Base-by-base conservation (phyloP, 352 stramenopile genomes). In the Globisporangium irregulare region DNA sequence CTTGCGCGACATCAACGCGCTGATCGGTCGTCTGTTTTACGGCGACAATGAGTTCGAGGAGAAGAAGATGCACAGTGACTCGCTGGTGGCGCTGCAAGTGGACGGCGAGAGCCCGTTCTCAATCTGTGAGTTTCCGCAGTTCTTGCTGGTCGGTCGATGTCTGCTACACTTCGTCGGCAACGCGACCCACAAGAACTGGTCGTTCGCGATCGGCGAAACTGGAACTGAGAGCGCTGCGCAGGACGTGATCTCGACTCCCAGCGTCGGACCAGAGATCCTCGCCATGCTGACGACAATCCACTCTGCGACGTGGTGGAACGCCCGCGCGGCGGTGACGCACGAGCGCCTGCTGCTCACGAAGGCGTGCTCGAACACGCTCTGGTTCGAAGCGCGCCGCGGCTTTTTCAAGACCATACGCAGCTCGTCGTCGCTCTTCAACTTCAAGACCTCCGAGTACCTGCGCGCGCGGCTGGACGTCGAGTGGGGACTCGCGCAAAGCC, bases 401-500 rank as follows among this genome's bases (percentile, higher is more conserved):
- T 92, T 89, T 59, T 68, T 82, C n/a, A 64, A 79, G 48, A 82
- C 77, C 24, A 59, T 90, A 22, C 74, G 65, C 29, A 46, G 62
- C 24, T 15, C 73, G 15, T 15, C 73, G 15, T 65, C 77, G 20
- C 75, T 91, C 2, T 91, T 89, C 58, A 58, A 61, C 10, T 76
- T 73, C 62, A 68, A 65, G 2, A 57, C 77, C 12, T 78, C 77
- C 22, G 70, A 86, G 59, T 92, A 92, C 68, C 68, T 93, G 24
- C 77, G 72, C 20, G 85, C 86, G 63, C 82, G 78, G 22, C 79
- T 97, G 4, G 84, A 95, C 62, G 81, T 98, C n/a, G 97, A 99
- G 73, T 97, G 82, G 77, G 97, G 96, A 8, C 82, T 99, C 38
- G 91, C 93, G 3, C 82, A 97, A 67, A 87, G 98, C 79, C 85